A percentile compares a stretch with the other conserved stretches of the same genome.
phyloP scores from a whole-genome alignment of 192 early-diverging fungal species.

The Glomus cerebriforme region DNA sequence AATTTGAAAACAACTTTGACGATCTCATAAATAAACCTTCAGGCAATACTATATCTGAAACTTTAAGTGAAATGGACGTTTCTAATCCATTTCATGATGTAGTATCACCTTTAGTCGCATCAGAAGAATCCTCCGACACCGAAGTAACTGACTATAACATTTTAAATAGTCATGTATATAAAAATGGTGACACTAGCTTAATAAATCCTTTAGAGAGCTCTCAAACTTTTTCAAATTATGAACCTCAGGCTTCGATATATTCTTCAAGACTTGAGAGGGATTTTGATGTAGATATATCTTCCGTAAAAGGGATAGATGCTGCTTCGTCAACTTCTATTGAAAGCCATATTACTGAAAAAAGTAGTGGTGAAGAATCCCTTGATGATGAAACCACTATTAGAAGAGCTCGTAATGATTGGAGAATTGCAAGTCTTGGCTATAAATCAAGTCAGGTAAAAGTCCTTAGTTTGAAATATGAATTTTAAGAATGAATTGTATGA shows the following conservation, averaged over 20 bases:
- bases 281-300: slow-evolving; percentile 26
- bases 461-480: not conserved
- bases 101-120: slow-evolving; percentile 24
- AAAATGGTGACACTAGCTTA: not conserved
- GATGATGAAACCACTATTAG: not conserved
- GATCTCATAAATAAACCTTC: slow-evolving; percentile 30
- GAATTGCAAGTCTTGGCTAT: not conserved
- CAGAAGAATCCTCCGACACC: not conserved
- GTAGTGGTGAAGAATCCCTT: not conserved
- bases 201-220: no score
- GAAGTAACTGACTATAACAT: not conserved
- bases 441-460: not conserved
- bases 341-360: not conserved
- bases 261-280: not conserved
- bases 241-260: no score
- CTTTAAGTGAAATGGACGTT: slow-evolving; percentile 32
- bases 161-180: not conserved
- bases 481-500: not conserved
- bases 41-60: slow-evolving; percentile 31
- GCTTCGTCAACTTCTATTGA: slow-evolving; percentile 9
- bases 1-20: slow-evolving; percentile 37
- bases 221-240: no score
- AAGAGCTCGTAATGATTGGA: not conserved
- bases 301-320: not conserved
- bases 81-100: slow-evolving; percentile 38